A percentile compares a stretch with the other conserved stretches of the same genome.
These are phyloP conservation scores for Bacterosira constricta DNA, from an alignment of 108 stramenopile species.

Conservation along the genomic window DNA sequence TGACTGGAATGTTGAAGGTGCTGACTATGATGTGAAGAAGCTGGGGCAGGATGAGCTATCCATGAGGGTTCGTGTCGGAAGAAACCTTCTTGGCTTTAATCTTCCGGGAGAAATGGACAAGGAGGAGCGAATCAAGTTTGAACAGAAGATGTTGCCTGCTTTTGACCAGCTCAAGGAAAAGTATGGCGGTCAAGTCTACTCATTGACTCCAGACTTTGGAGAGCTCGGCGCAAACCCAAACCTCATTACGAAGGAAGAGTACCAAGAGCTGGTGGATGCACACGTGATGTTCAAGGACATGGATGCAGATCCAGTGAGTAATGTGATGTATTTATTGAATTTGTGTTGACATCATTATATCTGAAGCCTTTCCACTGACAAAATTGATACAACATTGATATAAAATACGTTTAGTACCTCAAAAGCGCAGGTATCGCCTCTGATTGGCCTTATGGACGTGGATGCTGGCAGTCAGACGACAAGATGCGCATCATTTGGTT, in stretches of 20 bases:
- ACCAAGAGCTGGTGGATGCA: constrained; percentile 56
- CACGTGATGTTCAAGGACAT: constrained; percentile 64
- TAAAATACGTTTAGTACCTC: no score
- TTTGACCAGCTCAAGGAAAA: constrained; percentile 50
- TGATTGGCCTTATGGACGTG: constrained; percentile 69
- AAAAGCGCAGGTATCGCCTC: constrained; percentile 56
- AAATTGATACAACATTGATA: no score
- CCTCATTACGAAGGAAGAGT: constrained; percentile 49
- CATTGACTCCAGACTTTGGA: constrained; percentile 58
- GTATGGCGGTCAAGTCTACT: constrained; percentile 58
- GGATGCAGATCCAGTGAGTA: constrained; percentile 65
- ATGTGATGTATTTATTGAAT: no score
- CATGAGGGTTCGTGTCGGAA: constrained; percentile 65
- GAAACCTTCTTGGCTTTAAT: constrained; percentile 58
- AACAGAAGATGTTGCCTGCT: constrained; percentile 55
- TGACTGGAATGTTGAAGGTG: constrained; percentile 53
- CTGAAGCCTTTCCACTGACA: no score
- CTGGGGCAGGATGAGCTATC: constrained; percentile 58
- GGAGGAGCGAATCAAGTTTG: constrained; percentile 59
- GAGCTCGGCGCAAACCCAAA: constrained; percentile 54
- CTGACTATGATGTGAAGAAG: constrained; percentile 53
- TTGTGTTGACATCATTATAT: no score
- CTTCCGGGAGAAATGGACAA: constrained; percentile 62
- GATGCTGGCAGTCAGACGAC: constrained; percentile 70
- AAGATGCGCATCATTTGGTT: constrained; percentile 66